phyloP scores from a whole-genome alignment of 495 filamentous ascomycete species.

The Podospora anserina region DNA sequence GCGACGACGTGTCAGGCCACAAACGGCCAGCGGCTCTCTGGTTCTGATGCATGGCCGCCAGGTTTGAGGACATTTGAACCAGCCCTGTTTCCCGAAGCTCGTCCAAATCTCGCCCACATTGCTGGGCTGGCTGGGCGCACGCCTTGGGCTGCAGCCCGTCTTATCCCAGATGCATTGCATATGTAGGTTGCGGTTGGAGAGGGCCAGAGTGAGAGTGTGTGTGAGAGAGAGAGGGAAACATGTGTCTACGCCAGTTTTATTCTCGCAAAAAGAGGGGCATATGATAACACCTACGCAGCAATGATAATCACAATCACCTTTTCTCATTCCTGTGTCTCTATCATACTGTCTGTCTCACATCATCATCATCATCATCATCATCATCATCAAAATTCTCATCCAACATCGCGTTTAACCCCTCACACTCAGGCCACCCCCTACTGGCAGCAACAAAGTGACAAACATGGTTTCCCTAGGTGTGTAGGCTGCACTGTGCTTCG shows the following conservation, averaged over 20 bases:
- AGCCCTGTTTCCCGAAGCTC: background rate
- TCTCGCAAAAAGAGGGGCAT: background rate
- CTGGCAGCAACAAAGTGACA: background rate
- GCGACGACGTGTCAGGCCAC: conserved; percentile 25
- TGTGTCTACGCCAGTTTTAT: background rate
- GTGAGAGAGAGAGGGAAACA: background rate
- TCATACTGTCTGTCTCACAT: background rate
- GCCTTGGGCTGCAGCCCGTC: background rate
- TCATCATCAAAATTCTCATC: background rate
- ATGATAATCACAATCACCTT: background rate
- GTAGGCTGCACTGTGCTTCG: conserved; percentile 9
- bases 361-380: background rate
- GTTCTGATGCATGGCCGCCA: conserved; percentile 2
- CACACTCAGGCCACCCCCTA: background rate
- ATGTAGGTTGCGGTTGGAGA: background rate
- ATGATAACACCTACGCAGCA: background rate
- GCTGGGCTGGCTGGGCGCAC: background rate
- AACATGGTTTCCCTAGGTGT: conserved; percentile 1
- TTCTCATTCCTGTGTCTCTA: background rate
- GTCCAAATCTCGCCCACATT: background rate
- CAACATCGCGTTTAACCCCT: background rate
- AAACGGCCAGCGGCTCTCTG: background rate
- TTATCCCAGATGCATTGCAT: background rate
- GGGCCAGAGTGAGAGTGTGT: too few species aligned
- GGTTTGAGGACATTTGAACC: background rate